Percentiles rank a stretch among this genome's conserved stretches.
These are phyloP conservation scores for Aspergillus campestris DNA, from an alignment of 495 filamentous ascomycete genomes.

Conservation along the genomic window DNA sequence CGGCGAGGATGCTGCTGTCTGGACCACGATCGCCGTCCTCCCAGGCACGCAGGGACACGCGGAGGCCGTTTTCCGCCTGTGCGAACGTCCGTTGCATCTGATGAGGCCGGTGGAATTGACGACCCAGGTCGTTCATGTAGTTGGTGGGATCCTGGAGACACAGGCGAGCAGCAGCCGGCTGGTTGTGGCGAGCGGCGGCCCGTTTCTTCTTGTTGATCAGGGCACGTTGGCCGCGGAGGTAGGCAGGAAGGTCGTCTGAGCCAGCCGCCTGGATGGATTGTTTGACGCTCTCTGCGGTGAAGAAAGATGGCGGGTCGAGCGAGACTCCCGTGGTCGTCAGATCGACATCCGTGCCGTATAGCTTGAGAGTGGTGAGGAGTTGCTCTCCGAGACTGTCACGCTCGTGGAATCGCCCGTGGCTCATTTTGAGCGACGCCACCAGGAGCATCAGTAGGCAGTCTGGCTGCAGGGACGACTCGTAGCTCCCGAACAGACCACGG, in stretches of 20 bases:
- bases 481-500: conserved; percentile 36
- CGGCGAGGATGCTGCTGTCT: conserved; percentile 18
- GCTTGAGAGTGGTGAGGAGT: conserved; percentile 42
- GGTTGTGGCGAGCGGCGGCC: conserved; percentile 21
- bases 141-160: conserved; percentile 56
- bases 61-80: conserved; percentile 16
- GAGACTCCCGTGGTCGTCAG: conserved; percentile 40
- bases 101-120: conserved; percentile 21
- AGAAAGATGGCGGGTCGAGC: conserved; percentile 40
- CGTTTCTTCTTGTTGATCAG: conserved; percentile 28
- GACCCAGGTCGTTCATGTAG: conserved; percentile 47
- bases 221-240: conserved; percentile 31
- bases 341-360: conserved; percentile 39
- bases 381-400: conserved; percentile 27
- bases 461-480: conserved; percentile 35
- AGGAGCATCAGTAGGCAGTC: conserved; percentile 49
- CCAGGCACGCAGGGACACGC: conserved; percentile 14
- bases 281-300: conserved; percentile 19
- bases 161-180: conserved; percentile 21
- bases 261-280: not conserved
- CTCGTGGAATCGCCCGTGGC: conserved; percentile 22
- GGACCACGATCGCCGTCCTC: conserved; percentile 1
- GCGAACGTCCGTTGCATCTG: conserved; percentile 24
- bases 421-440: conserved; percentile 43
- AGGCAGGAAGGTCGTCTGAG: conserved; percentile 15